phyloP scores from a whole-genome alignment of 305 asterid species.

The Solanum hybrid region DNA sequence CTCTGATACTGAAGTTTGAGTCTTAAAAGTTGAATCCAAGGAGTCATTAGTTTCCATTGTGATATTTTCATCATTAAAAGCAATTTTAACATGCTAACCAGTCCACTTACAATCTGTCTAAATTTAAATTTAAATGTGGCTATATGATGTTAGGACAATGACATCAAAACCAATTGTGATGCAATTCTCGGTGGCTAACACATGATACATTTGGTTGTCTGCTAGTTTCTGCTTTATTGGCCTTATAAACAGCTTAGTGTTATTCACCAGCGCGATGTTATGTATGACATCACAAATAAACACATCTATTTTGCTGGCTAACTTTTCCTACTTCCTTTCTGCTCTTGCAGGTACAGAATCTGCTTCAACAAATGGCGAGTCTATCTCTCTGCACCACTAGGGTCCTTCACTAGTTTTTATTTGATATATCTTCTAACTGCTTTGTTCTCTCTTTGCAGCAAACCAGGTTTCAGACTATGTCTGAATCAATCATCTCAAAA shows the following conservation, averaged over 20 bases:
- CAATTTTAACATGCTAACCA: not conserved
- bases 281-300: not conserved
- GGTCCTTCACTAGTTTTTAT: not conserved
- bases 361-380: conserved; percentile 91
- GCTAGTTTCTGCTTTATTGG: not conserved
- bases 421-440: not conserved
- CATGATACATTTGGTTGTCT: not conserved
- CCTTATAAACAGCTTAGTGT: not conserved
- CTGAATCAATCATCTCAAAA: conserved; percentile 63
- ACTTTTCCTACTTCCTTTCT: not conserved
- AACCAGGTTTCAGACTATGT: conserved; percentile 83
- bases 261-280: not conserved
- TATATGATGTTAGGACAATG: not conserved
- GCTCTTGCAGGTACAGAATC: conserved; percentile 63
- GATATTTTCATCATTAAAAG: not conserved
- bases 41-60: not conserved
- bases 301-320: not conserved
- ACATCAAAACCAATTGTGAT: not conserved
- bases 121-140: not conserved
- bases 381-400: not conserved
- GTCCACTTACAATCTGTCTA: not conserved
- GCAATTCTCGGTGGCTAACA: not conserved
- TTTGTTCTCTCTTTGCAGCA: conserved; percentile 42
- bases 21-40: not conserved
- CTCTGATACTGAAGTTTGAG: not conserved